A percentile compares a stretch with the other conserved stretches of the same genome.
These are phyloP conservation scores for Neurospora sp. DNA, from an alignment of 2,329 filamentous ascomycete species.

Conservation along the genomic window DNA sequence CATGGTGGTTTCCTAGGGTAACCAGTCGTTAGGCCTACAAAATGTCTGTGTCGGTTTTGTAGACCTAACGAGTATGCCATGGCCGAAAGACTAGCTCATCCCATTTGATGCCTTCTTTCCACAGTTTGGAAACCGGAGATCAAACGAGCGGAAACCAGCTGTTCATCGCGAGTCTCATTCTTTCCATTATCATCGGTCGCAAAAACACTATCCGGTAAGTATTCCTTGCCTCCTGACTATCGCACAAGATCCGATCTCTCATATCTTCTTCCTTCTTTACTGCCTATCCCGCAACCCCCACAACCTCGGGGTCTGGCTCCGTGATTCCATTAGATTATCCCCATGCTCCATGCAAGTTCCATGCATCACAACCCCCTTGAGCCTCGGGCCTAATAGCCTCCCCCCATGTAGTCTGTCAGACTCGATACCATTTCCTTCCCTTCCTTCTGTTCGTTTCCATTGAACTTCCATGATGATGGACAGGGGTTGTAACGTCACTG, in stretches of 20 bases:
- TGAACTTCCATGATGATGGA: neutral
- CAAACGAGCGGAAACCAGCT: neutral
- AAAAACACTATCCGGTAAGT: neutral
- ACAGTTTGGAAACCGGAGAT: neutral
- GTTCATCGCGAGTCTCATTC: neutral
- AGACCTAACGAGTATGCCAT: neutral
- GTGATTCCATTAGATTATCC: neutral
- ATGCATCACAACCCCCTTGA: neutral
- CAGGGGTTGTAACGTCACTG: neutral
- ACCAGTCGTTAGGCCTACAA: too few species aligned
- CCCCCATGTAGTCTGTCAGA: neutral
- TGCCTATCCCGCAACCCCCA: neutral
- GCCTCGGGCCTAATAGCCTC: neutral
- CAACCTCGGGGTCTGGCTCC: neutral
- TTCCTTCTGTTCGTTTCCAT: neutral
- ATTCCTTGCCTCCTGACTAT: neutral
- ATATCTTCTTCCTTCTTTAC: neutral
- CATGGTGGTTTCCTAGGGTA: neutral
- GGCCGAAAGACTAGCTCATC: neutral
- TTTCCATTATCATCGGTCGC: neutral
- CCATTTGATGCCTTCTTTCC: neutral
- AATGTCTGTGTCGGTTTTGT: too few species aligned
- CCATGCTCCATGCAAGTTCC: neutral
- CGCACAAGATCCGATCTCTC: neutral
- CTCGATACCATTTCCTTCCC: neutral